Conservation (phyloP, 805 yeast genomes). For the Candida khao-thaluensis region DNA sequence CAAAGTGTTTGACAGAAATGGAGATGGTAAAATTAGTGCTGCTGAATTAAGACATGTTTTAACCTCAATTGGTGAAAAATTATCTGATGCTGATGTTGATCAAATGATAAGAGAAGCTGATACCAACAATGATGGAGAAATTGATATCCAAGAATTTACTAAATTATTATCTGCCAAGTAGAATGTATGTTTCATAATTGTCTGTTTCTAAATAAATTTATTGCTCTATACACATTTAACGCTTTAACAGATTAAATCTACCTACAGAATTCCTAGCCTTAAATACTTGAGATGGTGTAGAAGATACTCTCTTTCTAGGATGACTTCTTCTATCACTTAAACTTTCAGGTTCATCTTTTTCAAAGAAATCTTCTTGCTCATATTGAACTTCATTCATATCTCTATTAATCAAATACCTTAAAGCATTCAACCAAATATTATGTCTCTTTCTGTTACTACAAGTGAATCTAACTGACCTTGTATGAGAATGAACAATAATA, state of each 20-base stretch:
- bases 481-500: constrained; percentile 69
- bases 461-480: constrained; percentile 64
- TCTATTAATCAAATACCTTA: constrained; percentile 70
- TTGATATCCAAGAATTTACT: constrained; percentile 95
- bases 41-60: constrained; percentile 96
- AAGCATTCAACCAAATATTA: constrained; percentile 85
- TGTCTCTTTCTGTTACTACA: constrained; percentile 87
- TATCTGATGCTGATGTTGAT: constrained; percentile 94
- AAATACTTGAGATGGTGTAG: constrained; percentile 16
- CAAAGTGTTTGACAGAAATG: constrained; percentile 94
- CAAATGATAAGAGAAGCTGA: constrained; percentile 97
- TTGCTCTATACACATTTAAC: constrained; percentile 2
- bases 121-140: constrained; percentile 94
- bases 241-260: constrained; percentile 19
- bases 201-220: background rate
- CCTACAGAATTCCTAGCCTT: constrained; percentile 18
- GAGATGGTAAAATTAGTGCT: constrained; percentile 95
- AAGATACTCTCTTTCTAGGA: constrained; percentile 21
- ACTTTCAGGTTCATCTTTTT: constrained; percentile 15
- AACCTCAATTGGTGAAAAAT: constrained; percentile 95
- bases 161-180: constrained; percentile 79
- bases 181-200: constrained; percentile 10
- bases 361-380: constrained; percentile 26
- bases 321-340: constrained; percentile 23
- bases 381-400: constrained; percentile 56